Evolutionary conservation across 148 eudicot genomes (phyloP).

Genomic region (Dysphania ambrosioides): DNA sequence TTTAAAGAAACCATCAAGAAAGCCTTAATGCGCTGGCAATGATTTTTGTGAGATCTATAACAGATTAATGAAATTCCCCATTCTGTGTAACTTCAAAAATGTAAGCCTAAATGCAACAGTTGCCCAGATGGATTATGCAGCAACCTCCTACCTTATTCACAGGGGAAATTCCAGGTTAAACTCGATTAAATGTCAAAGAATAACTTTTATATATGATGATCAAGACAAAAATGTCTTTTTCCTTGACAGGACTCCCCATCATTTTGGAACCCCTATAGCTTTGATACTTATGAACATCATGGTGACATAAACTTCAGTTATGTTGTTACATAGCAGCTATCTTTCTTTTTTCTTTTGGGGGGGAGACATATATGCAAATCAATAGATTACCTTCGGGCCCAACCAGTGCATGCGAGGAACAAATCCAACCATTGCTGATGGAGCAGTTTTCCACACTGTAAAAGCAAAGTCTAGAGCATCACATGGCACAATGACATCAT

Average conservation of each 20-base stretch:
- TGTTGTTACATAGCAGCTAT: not conserved
- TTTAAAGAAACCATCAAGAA: not conserved
- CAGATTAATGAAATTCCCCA: not conserved
- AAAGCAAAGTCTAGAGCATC: constrained; percentile 61
- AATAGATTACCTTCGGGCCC: constrained; percentile 45
- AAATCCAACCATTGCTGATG: constrained; percentile 74
- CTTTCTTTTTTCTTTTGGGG: not conserved
- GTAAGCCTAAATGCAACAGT: not conserved
- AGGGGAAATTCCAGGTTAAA: not conserved
- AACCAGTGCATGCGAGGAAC: constrained; percentile 76
- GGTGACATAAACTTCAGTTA: not conserved
- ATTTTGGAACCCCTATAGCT: not conserved
- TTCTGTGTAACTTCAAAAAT: not conserved
- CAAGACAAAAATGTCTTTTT: not conserved
- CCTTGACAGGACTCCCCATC: not conserved
- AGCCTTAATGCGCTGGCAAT: not conserved
- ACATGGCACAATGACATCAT: constrained; percentile 74
- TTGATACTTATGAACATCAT: not conserved
- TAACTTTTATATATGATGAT: not conserved
- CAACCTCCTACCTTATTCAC: not conserved
- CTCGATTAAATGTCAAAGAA: not conserved
- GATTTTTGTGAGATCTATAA: not conserved
- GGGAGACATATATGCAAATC: not conserved
- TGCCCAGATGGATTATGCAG: not conserved
- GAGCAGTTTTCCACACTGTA: constrained; percentile 75